Evolutionary conservation across 73 alveolate species (phyloP).

Genomic region (Paramecium pentaurelia): DNA sequence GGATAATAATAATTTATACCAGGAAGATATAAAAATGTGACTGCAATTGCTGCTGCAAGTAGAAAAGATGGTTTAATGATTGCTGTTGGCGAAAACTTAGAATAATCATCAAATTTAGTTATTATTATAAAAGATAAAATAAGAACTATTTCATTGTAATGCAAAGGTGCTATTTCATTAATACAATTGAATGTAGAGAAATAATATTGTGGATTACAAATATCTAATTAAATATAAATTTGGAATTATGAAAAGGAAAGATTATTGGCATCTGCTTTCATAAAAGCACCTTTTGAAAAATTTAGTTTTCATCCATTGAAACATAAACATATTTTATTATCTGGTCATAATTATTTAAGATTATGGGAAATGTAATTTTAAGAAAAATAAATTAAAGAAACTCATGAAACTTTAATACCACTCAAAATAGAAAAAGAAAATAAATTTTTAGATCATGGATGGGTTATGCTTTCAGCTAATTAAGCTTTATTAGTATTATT

Average conservation of each 20-base stretch:
- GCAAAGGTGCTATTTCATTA: constrained; percentile 1
- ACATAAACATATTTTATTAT: background rate
- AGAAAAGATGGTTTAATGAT: constrained; percentile 40
- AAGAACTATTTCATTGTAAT: constrained; percentile 18
- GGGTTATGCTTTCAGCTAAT: constrained; percentile 37
- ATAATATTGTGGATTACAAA: constrained; percentile 36
- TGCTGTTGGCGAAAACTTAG: constrained; percentile 55
- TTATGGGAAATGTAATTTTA: constrained; percentile 60
- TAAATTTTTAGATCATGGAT: constrained; percentile 60
- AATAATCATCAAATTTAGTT: constrained; percentile 36
- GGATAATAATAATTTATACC: constrained; percentile 18
- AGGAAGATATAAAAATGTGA: constrained; percentile 55
- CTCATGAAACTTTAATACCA: constrained; percentile 48
- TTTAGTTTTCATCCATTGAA: constrained; percentile 57
- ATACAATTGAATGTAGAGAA: constrained; percentile 38
- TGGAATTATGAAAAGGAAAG: constrained; percentile 57
- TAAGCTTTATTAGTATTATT: constrained; percentile 42
- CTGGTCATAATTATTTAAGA: constrained; percentile 59
- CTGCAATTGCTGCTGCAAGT: constrained; percentile 50
- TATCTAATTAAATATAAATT: constrained; percentile 16
- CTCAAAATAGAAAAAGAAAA: constrained; percentile 57
- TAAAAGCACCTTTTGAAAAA: constrained; percentile 55
- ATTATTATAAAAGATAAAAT: constrained; percentile 19
- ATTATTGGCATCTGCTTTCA: constrained; percentile 14
- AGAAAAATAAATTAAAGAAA: constrained; percentile 51